A percentile compares a stretch with the other conserved stretches of the same genome.
These are phyloP conservation scores for Solanum dulcamara DNA, from an alignment of 257 asterid species.

Conservation along the genomic window DNA sequence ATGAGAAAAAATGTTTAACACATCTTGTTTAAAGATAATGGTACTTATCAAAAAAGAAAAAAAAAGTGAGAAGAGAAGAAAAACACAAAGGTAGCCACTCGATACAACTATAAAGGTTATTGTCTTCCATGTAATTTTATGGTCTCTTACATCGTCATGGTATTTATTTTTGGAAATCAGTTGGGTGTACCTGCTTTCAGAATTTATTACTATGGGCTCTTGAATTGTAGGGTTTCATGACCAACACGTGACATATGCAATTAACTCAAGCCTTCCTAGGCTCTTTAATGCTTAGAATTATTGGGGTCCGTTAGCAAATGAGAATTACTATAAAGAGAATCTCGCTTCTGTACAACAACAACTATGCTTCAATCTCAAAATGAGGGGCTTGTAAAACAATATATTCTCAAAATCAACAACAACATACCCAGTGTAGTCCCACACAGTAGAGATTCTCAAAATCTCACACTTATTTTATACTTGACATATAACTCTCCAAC, in stretches of 20 bases:
- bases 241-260: background rate
- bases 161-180: background rate
- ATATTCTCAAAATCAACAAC: background rate
- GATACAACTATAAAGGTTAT: background rate
- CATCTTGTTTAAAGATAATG: background rate
- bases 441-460: background rate
- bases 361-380: background rate
- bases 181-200: background rate
- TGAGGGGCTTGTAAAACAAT: background rate
- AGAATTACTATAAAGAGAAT: background rate
- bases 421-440: background rate
- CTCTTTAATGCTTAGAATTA: background rate
- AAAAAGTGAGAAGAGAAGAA: background rate
- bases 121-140: background rate
- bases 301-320: background rate
- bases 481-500: background rate
- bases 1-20: background rate
- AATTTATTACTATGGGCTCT: background rate
- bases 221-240: background rate
- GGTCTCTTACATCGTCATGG: background rate
- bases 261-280: background rate
- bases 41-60: background rate
- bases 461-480: background rate
- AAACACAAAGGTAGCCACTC: background rate
- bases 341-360: background rate